These are phyloP conservation scores for Arabidopsis hybrid DNA, from an alignment of 441 rosid species.

Conservation along the genomic window DNA sequence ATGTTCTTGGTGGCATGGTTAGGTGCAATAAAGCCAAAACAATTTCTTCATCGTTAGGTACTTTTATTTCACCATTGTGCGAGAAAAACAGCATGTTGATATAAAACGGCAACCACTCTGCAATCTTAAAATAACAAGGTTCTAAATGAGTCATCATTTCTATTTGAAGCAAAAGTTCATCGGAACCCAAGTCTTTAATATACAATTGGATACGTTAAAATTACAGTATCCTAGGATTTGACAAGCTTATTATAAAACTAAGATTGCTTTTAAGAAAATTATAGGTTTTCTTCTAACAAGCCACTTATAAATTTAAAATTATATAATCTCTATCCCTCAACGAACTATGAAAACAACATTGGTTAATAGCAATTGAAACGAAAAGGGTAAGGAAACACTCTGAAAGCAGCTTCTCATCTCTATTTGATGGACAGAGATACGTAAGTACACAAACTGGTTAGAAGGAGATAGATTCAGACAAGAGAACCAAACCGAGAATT, in stretches of 20 bases:
- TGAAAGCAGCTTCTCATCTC: slow-evolving; percentile 44
- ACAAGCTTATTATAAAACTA: slow-evolving; percentile 26
- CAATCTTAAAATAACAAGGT: neutral
- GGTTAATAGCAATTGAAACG: slow-evolving; percentile 20
- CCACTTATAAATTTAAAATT: neutral
- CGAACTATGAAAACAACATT: slow-evolving; percentile 39
- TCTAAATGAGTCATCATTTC: slow-evolving; percentile 8
- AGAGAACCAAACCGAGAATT: slow-evolving; percentile 23
- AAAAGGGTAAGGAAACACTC: slow-evolving; percentile 30
- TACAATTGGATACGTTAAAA: slow-evolving; percentile 28
- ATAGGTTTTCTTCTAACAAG: slow-evolving; percentile 5
- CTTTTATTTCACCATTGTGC: neutral
- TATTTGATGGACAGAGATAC: neutral
- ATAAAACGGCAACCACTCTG: slow-evolving; percentile 28
- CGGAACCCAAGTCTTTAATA: slow-evolving; percentile 22
- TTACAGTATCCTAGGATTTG: slow-evolving; percentile 26
- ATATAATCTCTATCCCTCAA: slow-evolving; percentile 19
- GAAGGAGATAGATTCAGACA: slow-evolving; percentile 21
- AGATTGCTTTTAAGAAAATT: slow-evolving; percentile 31
- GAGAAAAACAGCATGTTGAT: slow-evolving; percentile 21
- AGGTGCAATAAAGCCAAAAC: neutral
- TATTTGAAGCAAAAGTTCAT: slow-evolving; percentile 15
- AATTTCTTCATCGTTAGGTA: neutral
- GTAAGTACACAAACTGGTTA: neutral
- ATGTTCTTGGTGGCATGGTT: slow-evolving; percentile 4